These are phyloP conservation scores for Zizania latifolia DNA, from an alignment of 176 grass and related monocot species.

Conservation along the genomic window DNA sequence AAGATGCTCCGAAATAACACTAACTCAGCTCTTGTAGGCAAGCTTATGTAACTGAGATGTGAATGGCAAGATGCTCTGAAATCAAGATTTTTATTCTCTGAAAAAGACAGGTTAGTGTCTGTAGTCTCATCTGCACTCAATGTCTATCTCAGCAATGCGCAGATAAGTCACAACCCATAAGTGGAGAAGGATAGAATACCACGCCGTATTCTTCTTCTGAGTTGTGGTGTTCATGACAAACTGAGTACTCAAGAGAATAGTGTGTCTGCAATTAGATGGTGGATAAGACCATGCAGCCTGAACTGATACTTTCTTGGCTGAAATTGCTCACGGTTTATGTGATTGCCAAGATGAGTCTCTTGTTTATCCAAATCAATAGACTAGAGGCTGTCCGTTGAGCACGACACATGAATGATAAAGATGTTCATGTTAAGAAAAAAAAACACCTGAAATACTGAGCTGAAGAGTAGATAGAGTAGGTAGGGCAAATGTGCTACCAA, in stretches of 20 bases:
- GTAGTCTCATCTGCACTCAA: conserved; percentile 23
- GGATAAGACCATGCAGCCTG: conserved; percentile 24
- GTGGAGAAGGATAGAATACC: background rate
- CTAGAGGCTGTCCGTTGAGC: background rate
- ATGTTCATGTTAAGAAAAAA: background rate
- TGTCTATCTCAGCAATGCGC: background rate
- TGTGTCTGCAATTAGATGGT: conserved; percentile 3
- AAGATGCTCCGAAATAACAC: too few relatives aligned
- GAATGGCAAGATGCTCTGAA: background rate
- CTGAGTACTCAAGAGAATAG: background rate
- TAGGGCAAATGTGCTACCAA: background rate
- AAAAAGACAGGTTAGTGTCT: background rate
- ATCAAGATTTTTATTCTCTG: background rate
- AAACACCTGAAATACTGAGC: background rate
- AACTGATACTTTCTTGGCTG: conserved; percentile 6
- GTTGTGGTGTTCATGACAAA: conserved; percentile 9
- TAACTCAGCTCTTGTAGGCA: conserved; percentile 3
- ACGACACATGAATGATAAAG: background rate
- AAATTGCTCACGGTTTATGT: too few relatives aligned
- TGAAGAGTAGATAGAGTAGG: background rate
- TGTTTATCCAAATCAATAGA: conserved; percentile 20
- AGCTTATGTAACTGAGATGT: background rate
- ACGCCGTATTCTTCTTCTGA: conserved; percentile 9
- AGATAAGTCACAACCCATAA: too few relatives aligned
- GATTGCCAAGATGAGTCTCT: background rate